Evolutionary conservation across 495 filamentous ascomycete genomes (phyloP), one percentile per base, ranked within the genome.

Genomic region (Monascus purpureus): DNA sequence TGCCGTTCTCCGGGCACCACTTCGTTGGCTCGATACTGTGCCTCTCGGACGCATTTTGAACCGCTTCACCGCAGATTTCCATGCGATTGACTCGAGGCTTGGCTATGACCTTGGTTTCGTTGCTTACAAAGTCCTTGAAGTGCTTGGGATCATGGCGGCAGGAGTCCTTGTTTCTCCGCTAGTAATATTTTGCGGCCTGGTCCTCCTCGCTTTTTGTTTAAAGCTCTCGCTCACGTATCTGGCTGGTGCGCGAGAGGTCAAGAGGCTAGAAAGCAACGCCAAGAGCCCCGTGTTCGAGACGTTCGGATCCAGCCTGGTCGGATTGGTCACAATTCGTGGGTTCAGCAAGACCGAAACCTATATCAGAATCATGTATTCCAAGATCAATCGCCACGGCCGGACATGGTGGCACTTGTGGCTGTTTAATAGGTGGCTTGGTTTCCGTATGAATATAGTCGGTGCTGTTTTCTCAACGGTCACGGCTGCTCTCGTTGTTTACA

Each of bases 1-100:
- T 33, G 61, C 66, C 2, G 68, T 87, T 14, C 60, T 87, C 1
- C 70, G 77, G 9, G 66, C 80, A 13, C 80, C 80, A 1, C 52
- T 79, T 6, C 59, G 78, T 28, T 87, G 81, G 81, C 63, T 86
- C 13, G 81, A 87, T 47, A 85, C 80, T 2, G 77, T 83, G 0
- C 81, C 81, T 0, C 54, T 82, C 1, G 81, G 81, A 6, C 69
- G 81, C 14, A 72, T 85, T 19, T 42, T 85, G 9, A 87, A 86
- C 53, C 68, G 81, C 4, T 84, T 85, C 36, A 80, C 79, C 0
- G 64, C 75, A 5, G 81, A 86, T 45, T 81, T 86, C 44, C 66
- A 73, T 41, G 66, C 68, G 1, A 61, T 84, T 12, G 81, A 85
- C 47, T 53, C 23, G 14, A 61, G 64, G 17, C 46, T 84, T n/a